Percentiles rank a stretch among this genome's conserved stretches.
These are phyloP conservation scores for Chimonanthus salicifolius DNA, from an alignment of 164 flowering plant genomes.

Conservation along the genomic window DNA sequence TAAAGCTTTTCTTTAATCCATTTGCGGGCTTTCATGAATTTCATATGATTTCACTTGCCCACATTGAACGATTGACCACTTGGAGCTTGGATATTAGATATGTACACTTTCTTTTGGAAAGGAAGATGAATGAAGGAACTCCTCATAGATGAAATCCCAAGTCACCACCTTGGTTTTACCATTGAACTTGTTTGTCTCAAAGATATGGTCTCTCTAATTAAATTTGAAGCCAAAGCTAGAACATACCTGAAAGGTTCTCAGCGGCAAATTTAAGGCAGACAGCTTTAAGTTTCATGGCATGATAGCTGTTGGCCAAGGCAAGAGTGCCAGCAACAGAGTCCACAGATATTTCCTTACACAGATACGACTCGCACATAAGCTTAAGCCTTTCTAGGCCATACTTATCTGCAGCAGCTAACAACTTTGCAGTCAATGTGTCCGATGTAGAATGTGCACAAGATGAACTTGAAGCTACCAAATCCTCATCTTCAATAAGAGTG, in stretches of 20 bases:
- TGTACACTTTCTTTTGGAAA: no score
- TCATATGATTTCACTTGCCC: no score
- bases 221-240: conserved; percentile 4
- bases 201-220: not conserved
- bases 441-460: conserved; percentile 36
- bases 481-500: conserved; percentile 61
- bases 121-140: no score
- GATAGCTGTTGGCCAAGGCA: conserved; percentile 58
- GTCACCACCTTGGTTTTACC: no score
- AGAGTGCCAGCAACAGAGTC: conserved; percentile 56
- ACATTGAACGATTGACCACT: no score
- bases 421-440: conserved; percentile 65
- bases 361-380: conserved; percentile 63
- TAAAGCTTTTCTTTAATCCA: no score
- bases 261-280: conserved; percentile 79
- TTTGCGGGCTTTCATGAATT: no score
- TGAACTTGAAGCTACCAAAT: conserved; percentile 42
- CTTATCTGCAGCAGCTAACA: conserved; percentile 73
- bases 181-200: not conserved
- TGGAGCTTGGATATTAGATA: no score
- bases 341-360: conserved; percentile 72
- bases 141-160: no score
- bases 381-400: conserved; percentile 57
- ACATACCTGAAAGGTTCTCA: conserved; percentile 70
- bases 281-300: conserved; percentile 62